Conservation (phyloP, 108 stramenopile species). For the Cyclotella distinguenda region DNA sequence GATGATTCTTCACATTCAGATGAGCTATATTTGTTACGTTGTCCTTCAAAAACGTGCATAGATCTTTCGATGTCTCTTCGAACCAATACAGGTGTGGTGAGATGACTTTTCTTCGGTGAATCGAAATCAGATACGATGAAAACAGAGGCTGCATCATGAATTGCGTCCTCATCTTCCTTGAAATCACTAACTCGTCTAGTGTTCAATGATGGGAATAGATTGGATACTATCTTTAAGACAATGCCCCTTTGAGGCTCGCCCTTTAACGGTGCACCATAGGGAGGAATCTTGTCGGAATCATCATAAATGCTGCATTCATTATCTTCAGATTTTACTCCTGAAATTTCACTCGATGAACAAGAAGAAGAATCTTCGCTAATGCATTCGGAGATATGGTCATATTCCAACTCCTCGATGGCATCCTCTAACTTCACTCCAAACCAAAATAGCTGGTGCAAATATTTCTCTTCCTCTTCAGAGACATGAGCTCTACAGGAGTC, state of each 20-base stretch:
- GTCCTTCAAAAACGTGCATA: background rate
- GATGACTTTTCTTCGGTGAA: slow-evolving; percentile 1
- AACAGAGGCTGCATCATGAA: slow-evolving; percentile 43
- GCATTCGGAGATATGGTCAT: slow-evolving; percentile 5
- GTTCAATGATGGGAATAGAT: slow-evolving; percentile 6
- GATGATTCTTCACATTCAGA: no score
- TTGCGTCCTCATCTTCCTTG: slow-evolving; percentile 38
- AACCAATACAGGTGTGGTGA: background rate
- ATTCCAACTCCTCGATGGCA: slow-evolving; percentile 31
- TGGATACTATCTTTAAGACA: slow-evolving; percentile 13
- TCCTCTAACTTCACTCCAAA: slow-evolving; percentile 57
- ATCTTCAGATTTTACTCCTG: slow-evolving; percentile 10
- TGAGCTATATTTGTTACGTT: background rate
- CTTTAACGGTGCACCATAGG: slow-evolving; percentile 5
- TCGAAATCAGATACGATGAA: slow-evolving; percentile 50
- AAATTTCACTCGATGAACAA: slow-evolving; percentile 15
- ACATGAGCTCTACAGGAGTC: background rate
- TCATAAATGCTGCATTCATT: background rate
- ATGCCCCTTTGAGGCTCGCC: slow-evolving; percentile 11
- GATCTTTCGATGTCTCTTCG: slow-evolving; percentile 9
- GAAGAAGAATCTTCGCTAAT: slow-evolving; percentile 5
- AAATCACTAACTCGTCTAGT: background rate
- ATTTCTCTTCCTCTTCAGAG: slow-evolving; percentile 44
- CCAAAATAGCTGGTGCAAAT: slow-evolving; percentile 48
- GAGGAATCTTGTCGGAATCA: background rate